phyloP scores from a whole-genome alignment of 176 grass and related monocot genomes.

The Musa troglodytarum region DNA sequence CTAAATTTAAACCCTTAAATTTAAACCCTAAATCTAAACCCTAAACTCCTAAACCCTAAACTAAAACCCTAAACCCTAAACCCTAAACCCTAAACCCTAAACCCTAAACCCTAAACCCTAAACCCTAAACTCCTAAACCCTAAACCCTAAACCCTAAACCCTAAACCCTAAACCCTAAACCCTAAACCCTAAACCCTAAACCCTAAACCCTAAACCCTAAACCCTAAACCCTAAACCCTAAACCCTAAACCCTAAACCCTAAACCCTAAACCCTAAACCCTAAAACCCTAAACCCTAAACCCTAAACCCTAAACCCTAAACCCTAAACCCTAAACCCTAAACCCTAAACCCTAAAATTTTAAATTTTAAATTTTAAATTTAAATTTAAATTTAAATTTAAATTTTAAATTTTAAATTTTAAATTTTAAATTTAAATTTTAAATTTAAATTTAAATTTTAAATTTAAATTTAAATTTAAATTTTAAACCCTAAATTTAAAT shows the following conservation, averaged over 20 bases:
- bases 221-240: constrained; percentile 7
- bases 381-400: background rate
- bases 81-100: too few relatives aligned
- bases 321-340: constrained; percentile 16
- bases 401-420: background rate
- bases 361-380: too few relatives aligned
- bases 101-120: too few relatives aligned
- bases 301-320: constrained; percentile 5
- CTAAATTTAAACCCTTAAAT: too few relatives aligned
- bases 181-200: constrained; percentile 3
- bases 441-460: background rate
- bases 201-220: constrained; percentile 11
- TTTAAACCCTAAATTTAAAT: too few relatives aligned
- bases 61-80: too few relatives aligned
- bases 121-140: background rate
- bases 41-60: too few relatives aligned
- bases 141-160: constrained; percentile 14
- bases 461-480: too few relatives aligned
- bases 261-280: constrained; percentile 8
- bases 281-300: background rate
- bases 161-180: background rate
- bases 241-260: constrained; percentile 3
- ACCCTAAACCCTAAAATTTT: constrained; percentile 5
- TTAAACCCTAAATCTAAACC: too few relatives aligned
- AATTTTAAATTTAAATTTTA: background rate